A percentile compares a stretch with the other conserved stretches of the same genome.
Evolutionary conservation across 495 filamentous ascomycete species (phyloP).

Genomic region (Gamarada debralockiae): DNA sequence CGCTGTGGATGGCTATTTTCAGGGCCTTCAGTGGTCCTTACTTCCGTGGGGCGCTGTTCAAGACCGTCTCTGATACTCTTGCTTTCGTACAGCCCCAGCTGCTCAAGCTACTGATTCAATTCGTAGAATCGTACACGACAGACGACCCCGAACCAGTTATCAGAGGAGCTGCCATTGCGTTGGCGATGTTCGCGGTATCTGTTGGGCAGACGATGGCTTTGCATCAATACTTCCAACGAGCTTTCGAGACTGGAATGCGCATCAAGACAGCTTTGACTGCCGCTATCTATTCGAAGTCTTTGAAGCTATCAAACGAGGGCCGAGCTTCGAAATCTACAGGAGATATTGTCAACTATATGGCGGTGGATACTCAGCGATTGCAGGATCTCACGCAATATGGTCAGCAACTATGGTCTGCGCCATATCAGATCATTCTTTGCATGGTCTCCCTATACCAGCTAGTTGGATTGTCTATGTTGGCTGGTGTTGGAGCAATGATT

Average conservation of each 20-base stretch:
- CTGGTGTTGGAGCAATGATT: constrained; percentile 95
- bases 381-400: constrained; percentile 95
- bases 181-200: constrained; percentile 90
- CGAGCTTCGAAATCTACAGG: constrained; percentile 88
- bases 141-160: constrained; percentile 61
- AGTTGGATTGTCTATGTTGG: constrained; percentile 89
- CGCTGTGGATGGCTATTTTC: constrained; percentile 90
- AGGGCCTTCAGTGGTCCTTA: constrained; percentile 83
- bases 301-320: constrained; percentile 90
- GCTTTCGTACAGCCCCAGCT: constrained; percentile 92
- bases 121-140: constrained; percentile 72
- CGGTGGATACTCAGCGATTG: constrained; percentile 91
- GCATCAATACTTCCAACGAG: constrained; percentile 94
- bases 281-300: constrained; percentile 86
- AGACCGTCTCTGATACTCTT: constrained; percentile 76
- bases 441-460: constrained; percentile 95
- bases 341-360: constrained; percentile 99
- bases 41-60: constrained; percentile 73
- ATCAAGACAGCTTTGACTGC: constrained; percentile 88
- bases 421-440: constrained; percentile 93
- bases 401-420: constrained; percentile 91
- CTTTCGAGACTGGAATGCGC: constrained; percentile 94
- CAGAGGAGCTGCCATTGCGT: constrained; percentile 80
- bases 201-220: constrained; percentile 74
- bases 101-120: constrained; percentile 77